Conservation (phyloP, 1,139 yeast species). For the Pichia sp. region DNA sequence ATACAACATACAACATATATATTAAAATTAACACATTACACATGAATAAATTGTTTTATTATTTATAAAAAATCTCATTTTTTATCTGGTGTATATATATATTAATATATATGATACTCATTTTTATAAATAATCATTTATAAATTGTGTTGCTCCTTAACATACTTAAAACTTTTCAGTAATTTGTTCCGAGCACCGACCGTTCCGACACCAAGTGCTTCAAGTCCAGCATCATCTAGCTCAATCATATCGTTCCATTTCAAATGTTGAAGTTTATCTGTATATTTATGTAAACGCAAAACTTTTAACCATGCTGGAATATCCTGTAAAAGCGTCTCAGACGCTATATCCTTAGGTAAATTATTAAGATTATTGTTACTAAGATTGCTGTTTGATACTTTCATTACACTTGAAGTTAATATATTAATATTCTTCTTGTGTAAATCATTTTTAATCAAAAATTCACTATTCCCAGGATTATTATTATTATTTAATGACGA, state of each 20-base stretch:
- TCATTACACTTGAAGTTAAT: background rate
- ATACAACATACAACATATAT: no score
- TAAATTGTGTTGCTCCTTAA: constrained; percentile 36
- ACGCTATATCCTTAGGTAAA: constrained; percentile 62
- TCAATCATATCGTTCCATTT: constrained; percentile 76
- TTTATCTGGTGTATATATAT: no score
- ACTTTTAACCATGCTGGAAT: constrained; percentile 91
- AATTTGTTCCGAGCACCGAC: constrained; percentile 92
- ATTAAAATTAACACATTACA: no score
- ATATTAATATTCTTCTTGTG: background rate
- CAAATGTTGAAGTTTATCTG: constrained; percentile 69
- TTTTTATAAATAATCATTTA: background rate
- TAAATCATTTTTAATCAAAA: no score
- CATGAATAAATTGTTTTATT: no score
- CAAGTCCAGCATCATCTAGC: constrained; percentile 62
- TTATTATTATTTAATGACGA: background rate
- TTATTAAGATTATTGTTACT: background rate
- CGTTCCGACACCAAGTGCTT: constrained; percentile 79
- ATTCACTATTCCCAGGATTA: background rate
- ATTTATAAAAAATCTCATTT: no score
- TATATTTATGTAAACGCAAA: constrained; percentile 85
- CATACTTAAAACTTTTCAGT: constrained; percentile 83
- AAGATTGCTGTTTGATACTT: background rate
- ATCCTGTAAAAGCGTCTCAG: constrained; percentile 59
- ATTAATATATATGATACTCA: no score